Evolutionary conservation across 306 rosid species (phyloP).

Genomic region (Herpetospermum pedunculosum): DNA sequence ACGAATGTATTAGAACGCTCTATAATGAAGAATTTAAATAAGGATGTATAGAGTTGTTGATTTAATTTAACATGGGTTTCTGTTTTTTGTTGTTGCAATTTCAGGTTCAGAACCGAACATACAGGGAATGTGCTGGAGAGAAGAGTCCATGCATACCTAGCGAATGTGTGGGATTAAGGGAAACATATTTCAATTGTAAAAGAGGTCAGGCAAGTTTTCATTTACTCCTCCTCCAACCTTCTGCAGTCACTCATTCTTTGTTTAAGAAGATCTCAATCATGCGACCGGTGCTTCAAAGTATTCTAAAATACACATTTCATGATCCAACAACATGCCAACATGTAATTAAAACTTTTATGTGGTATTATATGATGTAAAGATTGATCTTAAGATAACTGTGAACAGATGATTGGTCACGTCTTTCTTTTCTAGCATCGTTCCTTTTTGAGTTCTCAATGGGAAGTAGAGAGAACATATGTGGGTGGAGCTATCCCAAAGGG

Average conservation of each 20-base stretch:
- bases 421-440: not conserved
- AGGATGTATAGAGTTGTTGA: slow-evolving; percentile 14
- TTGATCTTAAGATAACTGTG: not conserved
- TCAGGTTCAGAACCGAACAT: slow-evolving; percentile 64
- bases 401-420: not conserved
- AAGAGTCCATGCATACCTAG: slow-evolving; percentile 76
- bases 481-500: not conserved
- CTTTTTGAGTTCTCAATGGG: not conserved
- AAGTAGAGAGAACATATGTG: not conserved
- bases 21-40: not conserved
- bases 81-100: slow-evolving; percentile 4
- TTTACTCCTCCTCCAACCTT: not conserved
- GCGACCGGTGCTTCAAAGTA: not conserved
- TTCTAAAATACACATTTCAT: not conserved
- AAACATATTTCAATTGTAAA: slow-evolving; percentile 95
- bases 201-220: slow-evolving; percentile 73
- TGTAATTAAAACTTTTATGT: not conserved
- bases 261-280: not conserved
- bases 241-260: not conserved
- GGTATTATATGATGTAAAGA: not conserved
- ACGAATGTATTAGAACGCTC: not conserved
- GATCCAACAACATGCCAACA: not conserved
- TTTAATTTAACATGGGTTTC: slow-evolving; percentile 6
- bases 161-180: slow-evolving; percentile 85
- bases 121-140: slow-evolving; percentile 74